Base-by-base conservation (phyloP, 2,329 filamentous ascomycete genomes). In the Thielaviopsis ethacetica region DNA sequence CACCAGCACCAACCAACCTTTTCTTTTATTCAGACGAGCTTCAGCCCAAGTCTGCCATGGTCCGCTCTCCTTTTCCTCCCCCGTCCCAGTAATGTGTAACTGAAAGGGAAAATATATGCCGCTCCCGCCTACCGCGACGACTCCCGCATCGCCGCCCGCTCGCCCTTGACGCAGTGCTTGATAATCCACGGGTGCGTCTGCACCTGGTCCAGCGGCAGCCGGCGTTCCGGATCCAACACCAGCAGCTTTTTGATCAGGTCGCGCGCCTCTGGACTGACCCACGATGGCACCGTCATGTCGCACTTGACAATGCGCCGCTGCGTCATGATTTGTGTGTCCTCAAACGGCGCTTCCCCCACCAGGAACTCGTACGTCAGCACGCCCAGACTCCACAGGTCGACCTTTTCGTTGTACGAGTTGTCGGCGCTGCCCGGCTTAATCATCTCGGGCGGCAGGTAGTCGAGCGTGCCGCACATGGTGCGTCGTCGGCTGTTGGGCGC, bases 371-470 rank as follows among this genome's bases (percentile, higher is more conserved):
- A 98, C 1, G 86, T 95, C 71, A 98, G 72, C 22, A 97, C 93
- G 24, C 93, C 93, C 67, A 98, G 75, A 68, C 88, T 93, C 93
- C 93, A 98, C 62, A 97, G 73, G 69, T 98, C 93, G 34, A 98
- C 88, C 75, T 96, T 97, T 69, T 96, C 91, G 61, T 82, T 87
- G 73, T 97, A 97, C 68, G 80, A 94, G 73, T 93, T 95, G 67
- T 93, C 88, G 65, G 84, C 81, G 65, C 80, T 79, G 52, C 88
- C 86, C 3, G 84, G 81, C 71, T 85, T 88, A 71, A 97, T 81
- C 93, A 98, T 98, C 82, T 98, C 93, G 4, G 93, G 93, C 2
- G 93, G 93, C 17, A 98, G 81, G 71, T 98, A 98, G 73, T 98
- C 93, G 50, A 97, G 81, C 19, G 93, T 98, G 63, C 93, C 93